Evolutionary conservation across 2,329 filamentous ascomycete species (phyloP).

Genomic region (Stagonosporopsis vannaccii): DNA sequence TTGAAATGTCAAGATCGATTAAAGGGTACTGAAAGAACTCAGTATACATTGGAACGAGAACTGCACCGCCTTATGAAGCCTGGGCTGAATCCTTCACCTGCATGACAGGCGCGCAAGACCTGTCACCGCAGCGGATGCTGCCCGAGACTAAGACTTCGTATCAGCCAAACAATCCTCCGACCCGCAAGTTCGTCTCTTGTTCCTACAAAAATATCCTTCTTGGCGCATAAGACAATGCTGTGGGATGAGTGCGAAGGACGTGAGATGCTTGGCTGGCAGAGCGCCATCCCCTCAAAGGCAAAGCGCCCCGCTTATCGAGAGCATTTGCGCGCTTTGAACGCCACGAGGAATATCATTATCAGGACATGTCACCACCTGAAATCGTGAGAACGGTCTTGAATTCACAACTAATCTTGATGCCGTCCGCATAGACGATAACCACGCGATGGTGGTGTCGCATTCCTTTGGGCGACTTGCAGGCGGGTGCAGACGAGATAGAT

Average conservation of each 20-base stretch:
- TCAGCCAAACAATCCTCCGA: conserved; percentile 1
- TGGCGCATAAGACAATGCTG: conserved; percentile 1
- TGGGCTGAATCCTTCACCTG: background rate
- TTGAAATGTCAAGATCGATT: background rate
- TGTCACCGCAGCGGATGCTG: conserved; percentile 16
- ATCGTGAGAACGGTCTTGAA: background rate
- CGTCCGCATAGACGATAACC: background rate
- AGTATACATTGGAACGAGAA: background rate
- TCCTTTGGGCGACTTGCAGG: conserved; percentile 2
- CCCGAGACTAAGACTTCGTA: conserved; percentile 7
- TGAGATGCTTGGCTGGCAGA: conserved; percentile 9
- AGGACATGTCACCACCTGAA: conserved; percentile 10
- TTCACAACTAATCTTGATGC: background rate
- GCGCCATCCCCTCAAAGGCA: conserved; percentile 21
- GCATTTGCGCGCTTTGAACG: conserved; percentile 32
- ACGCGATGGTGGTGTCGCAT: background rate
- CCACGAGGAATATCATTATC: conserved; percentile 4
- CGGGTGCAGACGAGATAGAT: conserved; percentile 1
- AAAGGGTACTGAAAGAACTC: background rate
- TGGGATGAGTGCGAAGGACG: background rate
- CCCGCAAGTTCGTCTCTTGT: background rate
- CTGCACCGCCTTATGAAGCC: background rate
- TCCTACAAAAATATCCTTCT: background rate
- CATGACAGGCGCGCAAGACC: conserved; percentile 15
- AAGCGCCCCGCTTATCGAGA: conserved; percentile 23